Evolutionary conservation across 768 basidiomycete species (phyloP).

Genomic region (Pleurotus giganteus): DNA sequence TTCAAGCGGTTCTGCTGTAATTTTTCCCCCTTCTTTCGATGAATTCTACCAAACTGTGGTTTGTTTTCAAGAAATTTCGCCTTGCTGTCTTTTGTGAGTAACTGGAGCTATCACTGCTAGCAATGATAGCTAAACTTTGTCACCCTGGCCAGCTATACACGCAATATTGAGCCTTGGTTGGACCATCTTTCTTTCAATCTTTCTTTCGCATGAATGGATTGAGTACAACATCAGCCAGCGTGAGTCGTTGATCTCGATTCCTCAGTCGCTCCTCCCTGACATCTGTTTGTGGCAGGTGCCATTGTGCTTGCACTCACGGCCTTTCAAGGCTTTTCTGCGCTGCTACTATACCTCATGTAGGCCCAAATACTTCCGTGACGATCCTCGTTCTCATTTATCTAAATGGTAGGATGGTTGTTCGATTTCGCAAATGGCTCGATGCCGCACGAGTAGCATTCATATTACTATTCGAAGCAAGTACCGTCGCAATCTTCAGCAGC

Average conservation of each 20-base stretch:
- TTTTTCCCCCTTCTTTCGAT: constrained; percentile 20
- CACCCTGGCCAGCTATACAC: constrained; percentile 25
- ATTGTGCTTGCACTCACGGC: constrained; percentile 29
- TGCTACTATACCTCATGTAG: constrained; percentile 37
- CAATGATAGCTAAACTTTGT: background rate
- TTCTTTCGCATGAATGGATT: constrained; percentile 33
- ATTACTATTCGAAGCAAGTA: constrained; percentile 28
- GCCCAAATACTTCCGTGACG: background rate
- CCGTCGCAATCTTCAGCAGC: constrained; percentile 28
- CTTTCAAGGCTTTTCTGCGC: constrained; percentile 28
- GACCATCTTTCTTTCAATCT: constrained; percentile 30
- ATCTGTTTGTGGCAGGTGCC: constrained; percentile 23
- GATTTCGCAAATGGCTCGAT: constrained; percentile 36
- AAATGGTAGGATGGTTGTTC: constrained; percentile 33
- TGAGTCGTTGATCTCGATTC: constrained; percentile 18
- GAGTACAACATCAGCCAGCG: constrained; percentile 30
- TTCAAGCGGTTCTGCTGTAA: constrained; percentile 22
- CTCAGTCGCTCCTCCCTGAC: background rate
- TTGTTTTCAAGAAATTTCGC: constrained; percentile 31
- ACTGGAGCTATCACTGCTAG: background rate
- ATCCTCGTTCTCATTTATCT: background rate
- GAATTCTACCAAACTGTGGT: constrained; percentile 24
- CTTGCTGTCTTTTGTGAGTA: constrained; percentile 32
- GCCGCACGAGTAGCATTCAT: constrained; percentile 29
- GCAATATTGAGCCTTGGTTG: constrained; percentile 30